A percentile compares a stretch with the other conserved stretches of the same genome.
Evolutionary conservation across 768 basidiomycete genomes (phyloP).

Genomic region (Suillus clintonianus): DNA sequence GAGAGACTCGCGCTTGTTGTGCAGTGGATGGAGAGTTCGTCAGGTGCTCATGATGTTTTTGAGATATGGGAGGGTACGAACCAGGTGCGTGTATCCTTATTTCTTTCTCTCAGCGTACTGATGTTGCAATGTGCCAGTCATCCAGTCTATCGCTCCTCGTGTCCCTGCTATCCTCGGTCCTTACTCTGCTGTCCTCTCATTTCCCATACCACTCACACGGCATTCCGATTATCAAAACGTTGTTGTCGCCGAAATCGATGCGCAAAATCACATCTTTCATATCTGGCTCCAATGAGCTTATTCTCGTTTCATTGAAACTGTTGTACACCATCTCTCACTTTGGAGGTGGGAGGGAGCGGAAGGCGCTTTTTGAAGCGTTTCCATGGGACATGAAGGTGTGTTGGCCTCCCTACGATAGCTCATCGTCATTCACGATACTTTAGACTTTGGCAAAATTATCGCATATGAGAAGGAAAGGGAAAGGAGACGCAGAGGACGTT

Average conservation of each 20-base stretch:
- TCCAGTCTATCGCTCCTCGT: slow-evolving; percentile 46
- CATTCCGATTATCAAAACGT: slow-evolving; percentile 57
- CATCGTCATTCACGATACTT: neutral
- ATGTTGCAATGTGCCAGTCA: slow-evolving; percentile 31
- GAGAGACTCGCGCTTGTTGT: slow-evolving; percentile 58
- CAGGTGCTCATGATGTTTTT: slow-evolving; percentile 64
- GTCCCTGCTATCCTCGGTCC: slow-evolving; percentile 57
- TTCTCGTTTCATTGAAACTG: slow-evolving; percentile 65
- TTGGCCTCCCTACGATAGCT: neutral
- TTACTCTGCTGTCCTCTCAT: slow-evolving; percentile 65
- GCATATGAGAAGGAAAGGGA: slow-evolving; percentile 67
- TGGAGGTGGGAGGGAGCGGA: slow-evolving; percentile 66
- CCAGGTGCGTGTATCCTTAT: slow-evolving; percentile 41
- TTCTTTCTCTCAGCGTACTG: neutral
- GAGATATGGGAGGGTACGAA: slow-evolving; percentile 56
- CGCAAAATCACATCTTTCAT: slow-evolving; percentile 65
- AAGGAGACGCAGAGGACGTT: slow-evolving; percentile 37
- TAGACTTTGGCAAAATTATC: slow-evolving; percentile 70
- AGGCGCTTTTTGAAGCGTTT: slow-evolving; percentile 64
- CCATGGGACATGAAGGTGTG: slow-evolving; percentile 78
- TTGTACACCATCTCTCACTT: slow-evolving; percentile 63
- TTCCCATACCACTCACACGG: slow-evolving; percentile 69
- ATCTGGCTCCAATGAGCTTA: slow-evolving; percentile 60
- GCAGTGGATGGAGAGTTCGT: slow-evolving; percentile 59
- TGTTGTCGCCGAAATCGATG: slow-evolving; percentile 58